Conservation (phyloP, 1,284 basidiomycete genomes). For the Pyrrhoderma noxium region DNA sequence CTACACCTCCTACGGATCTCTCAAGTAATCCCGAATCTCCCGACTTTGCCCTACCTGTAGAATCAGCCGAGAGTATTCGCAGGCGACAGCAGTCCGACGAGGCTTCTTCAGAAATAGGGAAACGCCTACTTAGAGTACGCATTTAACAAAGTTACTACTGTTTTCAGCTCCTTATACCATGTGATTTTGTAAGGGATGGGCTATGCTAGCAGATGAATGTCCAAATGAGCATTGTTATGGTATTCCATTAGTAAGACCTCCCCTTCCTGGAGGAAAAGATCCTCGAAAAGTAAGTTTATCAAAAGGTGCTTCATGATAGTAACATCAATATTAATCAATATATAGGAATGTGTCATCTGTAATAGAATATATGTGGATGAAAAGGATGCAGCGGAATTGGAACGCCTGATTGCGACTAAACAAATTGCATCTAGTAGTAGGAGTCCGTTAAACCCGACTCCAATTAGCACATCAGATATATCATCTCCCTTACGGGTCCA, state of each 20-base stretch:
- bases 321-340: neutral
- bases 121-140: slow-evolving; percentile 49
- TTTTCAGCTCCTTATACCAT: neutral
- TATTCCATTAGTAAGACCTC: slow-evolving; percentile 65
- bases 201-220: slow-evolving; percentile 80
- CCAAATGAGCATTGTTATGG: slow-evolving; percentile 59
- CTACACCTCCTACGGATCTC: slow-evolving; percentile 68
- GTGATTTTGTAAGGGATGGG: slow-evolving; percentile 46
- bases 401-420: slow-evolving; percentile 36
- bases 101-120: slow-evolving; percentile 72
- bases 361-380: slow-evolving; percentile 52
- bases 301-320: neutral
- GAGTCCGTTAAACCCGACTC: neutral
- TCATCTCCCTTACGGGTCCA: too few species aligned
- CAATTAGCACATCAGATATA: too few species aligned
- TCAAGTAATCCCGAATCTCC: slow-evolving; percentile 55
- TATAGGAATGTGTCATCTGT: slow-evolving; percentile 74
- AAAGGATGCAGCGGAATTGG: slow-evolving; percentile 41
- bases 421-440: neutral
- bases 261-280: slow-evolving; percentile 55
- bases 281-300: slow-evolving; percentile 48
- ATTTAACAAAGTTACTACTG: neutral
- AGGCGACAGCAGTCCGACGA: slow-evolving; percentile 73
- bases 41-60: slow-evolving; percentile 49
- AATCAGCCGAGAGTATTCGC: slow-evolving; percentile 54